These are phyloP conservation scores for Chaetomium sp. DNA, from an alignment of 2,329 filamentous ascomycete species.

Conservation along the genomic window DNA sequence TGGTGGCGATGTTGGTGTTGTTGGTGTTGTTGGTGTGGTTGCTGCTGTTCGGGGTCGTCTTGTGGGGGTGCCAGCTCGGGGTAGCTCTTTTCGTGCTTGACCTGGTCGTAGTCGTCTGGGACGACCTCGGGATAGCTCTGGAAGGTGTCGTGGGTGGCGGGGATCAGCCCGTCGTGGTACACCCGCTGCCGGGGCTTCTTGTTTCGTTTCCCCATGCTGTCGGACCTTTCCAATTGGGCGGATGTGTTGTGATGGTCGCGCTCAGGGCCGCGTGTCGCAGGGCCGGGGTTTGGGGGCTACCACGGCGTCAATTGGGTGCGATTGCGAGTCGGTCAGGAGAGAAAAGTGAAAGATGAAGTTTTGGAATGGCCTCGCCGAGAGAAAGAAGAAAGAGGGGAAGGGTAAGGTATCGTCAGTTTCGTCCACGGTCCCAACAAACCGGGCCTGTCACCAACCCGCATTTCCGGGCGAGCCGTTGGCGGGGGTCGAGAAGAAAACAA, in stretches of 20 bases:
- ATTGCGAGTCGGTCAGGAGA: neutral
- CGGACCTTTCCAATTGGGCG: too few species aligned
- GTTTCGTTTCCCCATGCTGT: conserved; percentile 7
- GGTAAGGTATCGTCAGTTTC: neutral
- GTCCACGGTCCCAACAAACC: neutral
- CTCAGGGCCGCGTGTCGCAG: neutral
- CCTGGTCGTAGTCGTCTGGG: conserved; percentile 15
- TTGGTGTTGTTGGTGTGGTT: neutral
- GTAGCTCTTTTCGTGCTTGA: conserved; percentile 26
- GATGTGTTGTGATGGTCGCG: neutral
- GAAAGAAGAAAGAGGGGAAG: neutral
- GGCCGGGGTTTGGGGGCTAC: neutral
- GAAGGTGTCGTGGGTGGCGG: neutral
- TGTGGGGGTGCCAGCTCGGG: conserved; percentile 17
- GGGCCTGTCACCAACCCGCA: neutral
- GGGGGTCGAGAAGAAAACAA: conserved; percentile 1
- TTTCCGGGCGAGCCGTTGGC: neutral
- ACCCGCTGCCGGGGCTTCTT: conserved; percentile 12
- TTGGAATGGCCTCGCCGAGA: neutral
- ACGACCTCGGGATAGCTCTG: conserved; percentile 24
- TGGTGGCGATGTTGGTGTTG: neutral
- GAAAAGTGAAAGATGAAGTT: neutral
- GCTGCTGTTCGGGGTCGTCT: neutral
- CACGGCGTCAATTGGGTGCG: neutral
- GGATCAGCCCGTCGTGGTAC: conserved; percentile 29